Evolutionary conservation across 169 alveolate genomes (phyloP), one percentile per base, ranked within the genome.

Genomic region (Plasmodium ovale): DNA sequence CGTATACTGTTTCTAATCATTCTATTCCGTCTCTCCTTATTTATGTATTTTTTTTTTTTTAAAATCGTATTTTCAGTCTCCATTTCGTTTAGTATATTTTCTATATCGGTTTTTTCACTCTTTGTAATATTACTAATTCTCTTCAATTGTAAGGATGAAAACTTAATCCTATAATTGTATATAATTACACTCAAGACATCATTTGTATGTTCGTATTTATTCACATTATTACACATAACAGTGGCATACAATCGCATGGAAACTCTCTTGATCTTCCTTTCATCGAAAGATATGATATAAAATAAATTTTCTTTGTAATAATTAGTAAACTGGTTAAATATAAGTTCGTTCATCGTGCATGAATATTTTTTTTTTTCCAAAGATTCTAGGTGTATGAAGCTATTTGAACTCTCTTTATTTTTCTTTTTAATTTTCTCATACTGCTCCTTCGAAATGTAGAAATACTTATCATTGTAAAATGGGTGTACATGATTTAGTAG

Each of bases 201-300:
- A 49, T 82, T 65, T 25, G 53, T 19, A 31, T 65, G 44, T 23
- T 65, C 27, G 14, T 65, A 16, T 44, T 37, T 54, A 37, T 31
- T 7, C 14, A 64, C 16, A 53, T 82, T 82, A 70, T 82, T 82
- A 56, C 73, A 16, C 53, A 82, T 49, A 16, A 82, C 53, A 10
- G 82, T 82, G 12, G 51, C 31, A 35, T 31, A 82, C 4, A 82
- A 39, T 29, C 27, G 68, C n/a, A 59, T 19, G n/a, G 90, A 82
- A n/a, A 82, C 51, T 19, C 90, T 64, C 23, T 82, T 82, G 4
- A 82, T 49, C 6, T 64, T 82, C 16, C 37, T 51, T 16, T 54
- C 84, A 49, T 82, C 65, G 53, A 82, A 51, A 33, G 84, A 82
- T 23, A 82, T 56, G 7, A 82, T 67, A 27, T 82, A 82, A 70